Percentiles rank a stretch among this genome's conserved stretches.
Conservation (phyloP, 106 monocot species). For the Hemerocallis citrina region DNA sequence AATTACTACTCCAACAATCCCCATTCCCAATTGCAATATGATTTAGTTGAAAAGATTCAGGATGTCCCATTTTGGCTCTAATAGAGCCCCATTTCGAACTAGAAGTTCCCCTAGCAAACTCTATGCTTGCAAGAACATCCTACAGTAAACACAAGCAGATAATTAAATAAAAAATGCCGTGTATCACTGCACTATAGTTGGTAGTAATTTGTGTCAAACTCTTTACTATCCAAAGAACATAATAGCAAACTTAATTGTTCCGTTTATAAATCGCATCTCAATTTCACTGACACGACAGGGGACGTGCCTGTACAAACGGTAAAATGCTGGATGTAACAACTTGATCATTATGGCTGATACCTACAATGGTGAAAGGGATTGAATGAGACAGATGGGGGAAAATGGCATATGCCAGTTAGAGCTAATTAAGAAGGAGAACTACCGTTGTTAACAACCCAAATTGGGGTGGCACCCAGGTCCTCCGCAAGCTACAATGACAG, state of each 20-base stretch:
- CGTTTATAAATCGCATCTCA: too few relatives aligned
- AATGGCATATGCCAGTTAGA: too few relatives aligned
- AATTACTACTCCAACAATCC: constrained; percentile 68
- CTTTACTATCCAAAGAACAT: too few relatives aligned
- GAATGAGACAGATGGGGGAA: too few relatives aligned
- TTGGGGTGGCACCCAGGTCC: constrained; percentile 55
- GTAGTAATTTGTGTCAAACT: too few relatives aligned
- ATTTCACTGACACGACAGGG: too few relatives aligned
- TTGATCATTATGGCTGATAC: constrained; percentile 81
- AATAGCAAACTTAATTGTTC: too few relatives aligned
- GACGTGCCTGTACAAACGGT: constrained; percentile 71
- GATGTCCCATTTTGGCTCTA: constrained; percentile 82
- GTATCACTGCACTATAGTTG: too few relatives aligned
- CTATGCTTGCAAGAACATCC: constrained; percentile 74
- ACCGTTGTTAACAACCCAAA: constrained; percentile 83
- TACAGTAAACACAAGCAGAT: too few relatives aligned
- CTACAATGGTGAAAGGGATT: too few relatives aligned
- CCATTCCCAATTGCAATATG: constrained; percentile 90
- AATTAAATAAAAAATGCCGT: too few relatives aligned
- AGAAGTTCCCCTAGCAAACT: constrained; percentile 80
- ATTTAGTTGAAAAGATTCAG: constrained; percentile 70
- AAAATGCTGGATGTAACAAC: constrained; percentile 52
- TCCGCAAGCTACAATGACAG: constrained; percentile 67
- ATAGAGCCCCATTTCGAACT: constrained; percentile 76
- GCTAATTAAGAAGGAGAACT: constrained; percentile 2